Base-by-base conservation (phyloP, 768 basidiomycete genomes). In the Auriscalpium vulgare region DNA sequence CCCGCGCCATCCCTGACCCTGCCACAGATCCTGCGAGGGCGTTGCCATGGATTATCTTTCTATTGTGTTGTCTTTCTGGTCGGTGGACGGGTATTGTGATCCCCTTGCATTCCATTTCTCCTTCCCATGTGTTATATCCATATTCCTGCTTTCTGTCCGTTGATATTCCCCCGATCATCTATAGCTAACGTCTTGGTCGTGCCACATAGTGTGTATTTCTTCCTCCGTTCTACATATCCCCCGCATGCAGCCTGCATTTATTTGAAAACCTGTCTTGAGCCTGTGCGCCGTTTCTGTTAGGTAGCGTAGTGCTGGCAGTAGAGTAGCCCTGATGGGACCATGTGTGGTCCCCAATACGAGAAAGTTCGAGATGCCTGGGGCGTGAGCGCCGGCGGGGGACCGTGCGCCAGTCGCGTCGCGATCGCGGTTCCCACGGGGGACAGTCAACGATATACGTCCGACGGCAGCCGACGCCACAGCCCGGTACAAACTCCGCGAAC, bases 1-100 rank as follows among this genome's bases (percentile, higher is more conserved):
- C 53, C 37, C 36, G 29, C 47, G 53, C 59, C 57, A 50, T 34
- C 4, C 47, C 47, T 23, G 52, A 47, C 53, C 57, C 53, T 57
- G 56, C 44, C 40, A 5, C 29, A 29, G 29, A 29, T 4, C 29
- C 29, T 29, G 29, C 2, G 29, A 29, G 5, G 29, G 29, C 29
- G 29, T 29, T 29, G 29, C 29, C 29, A 29, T 29, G 29, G 29
- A 29, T 29, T 4, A 29, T 55, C 47, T 35, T 43, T 54, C 43
- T 37, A 37, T 38, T 47, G 34, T 58, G 57, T 60, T 60, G 59
- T 50, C 5, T 5, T 29, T 29, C 29, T 29, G 29, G 29, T 29
- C 4, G 29, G 29, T 29, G 29, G 29, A 29, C 7, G 29, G 29
- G 29, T 29, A 7, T 29, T 29, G 29, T 29, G 29, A 29, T 29